Base-by-base conservation (phyloP, 768 basidiomycete species). In the Leccinum broughii region DNA sequence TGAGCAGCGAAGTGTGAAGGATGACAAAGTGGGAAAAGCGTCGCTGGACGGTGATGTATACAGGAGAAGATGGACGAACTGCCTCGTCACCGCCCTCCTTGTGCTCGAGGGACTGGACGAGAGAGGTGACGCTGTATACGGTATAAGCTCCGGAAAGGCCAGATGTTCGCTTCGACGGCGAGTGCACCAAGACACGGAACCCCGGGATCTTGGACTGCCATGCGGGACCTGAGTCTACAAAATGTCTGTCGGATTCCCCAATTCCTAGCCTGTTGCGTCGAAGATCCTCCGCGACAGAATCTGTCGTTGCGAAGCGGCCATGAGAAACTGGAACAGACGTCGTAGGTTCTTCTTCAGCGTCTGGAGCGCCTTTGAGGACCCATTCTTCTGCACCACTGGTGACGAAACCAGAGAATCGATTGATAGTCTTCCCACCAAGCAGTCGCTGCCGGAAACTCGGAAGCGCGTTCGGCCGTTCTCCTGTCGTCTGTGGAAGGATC, bases 1-100 rank as follows among this genome's bases (percentile, higher is more conserved):
- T 78, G 20, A 81, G 78, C 52, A 95, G 75, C 9, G 87, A 85
- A 2, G 88, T 85, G 64, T 93, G 88, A 32, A 95, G 79, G 54
- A 87, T 80, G 28, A 88, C 85, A 66, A 95, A 95, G 60, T 94
- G 89, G 4, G 92, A 92, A 76, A 90, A 95, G 7, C 93, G 86
- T 11, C 93, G 81, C 39, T 88, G 80, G 39, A 94, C 92, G 0
- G 88, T 92, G 61, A 93, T 83, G 34, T 84, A 78, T 10, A 81
- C 77, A 1, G 84, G 77, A 2, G 80, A 75, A 5, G 73, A 59
- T 4, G 75, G 69, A 13, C 70, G 63, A 24, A 61, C 14, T n/a
- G 50, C 54, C 28, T 64, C 70, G 13, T 66, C 66, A 4, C 66
- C 65, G 4, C 61, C 62, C 2, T 66, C 64, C 3, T 69, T 58